Percentiles rank a stretch among this genome's conserved stretches.
Evolutionary conservation across 2,329 filamentous ascomycete species (phyloP).

Genomic region (Beauveria sp.): DNA sequence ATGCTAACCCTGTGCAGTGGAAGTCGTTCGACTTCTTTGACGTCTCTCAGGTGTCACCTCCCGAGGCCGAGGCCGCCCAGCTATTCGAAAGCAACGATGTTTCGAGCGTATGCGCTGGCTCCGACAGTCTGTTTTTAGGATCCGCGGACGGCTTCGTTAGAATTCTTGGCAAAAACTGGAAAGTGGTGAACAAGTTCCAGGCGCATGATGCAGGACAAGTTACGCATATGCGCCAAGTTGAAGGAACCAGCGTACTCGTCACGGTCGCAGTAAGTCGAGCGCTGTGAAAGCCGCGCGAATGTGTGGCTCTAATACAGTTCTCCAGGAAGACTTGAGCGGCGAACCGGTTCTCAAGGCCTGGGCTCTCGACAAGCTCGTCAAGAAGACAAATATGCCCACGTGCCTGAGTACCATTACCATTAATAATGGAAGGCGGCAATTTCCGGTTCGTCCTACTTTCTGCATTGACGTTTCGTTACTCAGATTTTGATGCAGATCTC

Average conservation of each 20-base stretch:
- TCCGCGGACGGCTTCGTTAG: slow-evolving; percentile 78
- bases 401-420: slow-evolving; percentile 82
- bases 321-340: slow-evolving; percentile 71
- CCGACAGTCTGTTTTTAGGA: slow-evolving; percentile 83
- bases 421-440: slow-evolving; percentile 84
- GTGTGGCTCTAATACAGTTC: background rate
- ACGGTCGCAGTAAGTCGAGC: slow-evolving; percentile 56
- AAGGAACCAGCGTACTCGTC: slow-evolving; percentile 76
- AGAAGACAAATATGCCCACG: slow-evolving; percentile 82
- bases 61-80: slow-evolving; percentile 69
- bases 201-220: slow-evolving; percentile 75
- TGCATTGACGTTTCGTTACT: background rate
- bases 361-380: slow-evolving; percentile 88
- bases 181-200: slow-evolving; percentile 76
- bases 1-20: slow-evolving; percentile 53
- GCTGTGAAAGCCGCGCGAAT: background rate
- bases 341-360: slow-evolving; percentile 95
- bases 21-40: slow-evolving; percentile 99
- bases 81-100: slow-evolving; percentile 79
- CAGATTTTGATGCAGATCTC: slow-evolving; percentile 55
- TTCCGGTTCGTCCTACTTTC: slow-evolving; percentile 52
- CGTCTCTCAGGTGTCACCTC: slow-evolving; percentile 73
- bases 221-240: slow-evolving; percentile 86
- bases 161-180: slow-evolving; percentile 82
- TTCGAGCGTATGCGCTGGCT: slow-evolving; percentile 76